Evolutionary conservation across 1,139 yeast genomes (phyloP), one percentile per base, ranked within the genome.

Genomic region (Yamadazyma dushanensis): DNA sequence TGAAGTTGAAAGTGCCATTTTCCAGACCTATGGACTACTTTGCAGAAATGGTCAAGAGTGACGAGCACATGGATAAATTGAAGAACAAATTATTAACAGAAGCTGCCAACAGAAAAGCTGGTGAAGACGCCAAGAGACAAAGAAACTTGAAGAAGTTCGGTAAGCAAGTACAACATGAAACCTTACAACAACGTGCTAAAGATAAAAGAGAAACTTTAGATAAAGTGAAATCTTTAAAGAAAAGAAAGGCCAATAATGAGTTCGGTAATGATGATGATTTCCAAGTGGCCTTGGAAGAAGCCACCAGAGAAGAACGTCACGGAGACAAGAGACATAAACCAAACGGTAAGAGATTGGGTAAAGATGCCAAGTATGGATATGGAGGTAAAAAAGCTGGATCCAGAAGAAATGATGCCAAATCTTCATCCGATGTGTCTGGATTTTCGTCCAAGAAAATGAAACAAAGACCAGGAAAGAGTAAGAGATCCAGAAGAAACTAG

Each of bases 21-120:
- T 74, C 95, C 26, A 80, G 99, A 61, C 99, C 99, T 19, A 68
- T 79, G 53, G 99, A 92, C 60, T 92, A 87, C 61, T 92, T 92
- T 66, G 99, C 99, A 8, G 99, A 92, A 64, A 92, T 92, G 99
- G 87, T 89, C 45, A 92, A 92, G 70, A 83, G 90, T 42, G 99
- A 92, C 61, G 97, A 89, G 60, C 99, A 92, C 62, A 92, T 92
- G 99, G 97, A 89, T 56, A 87, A 80, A 63, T 75, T 92, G 54
- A 89, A 88, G 73, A 70, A 72, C 56, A 88, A 87, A 62, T 73
- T 92, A 51, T 72, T 89, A 31, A 76, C 79, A 44, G 96, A 88
- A 56, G 97, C 95, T 35, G 84, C 94, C 24, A 83, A 85, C 56
- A 87, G 85, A 76, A 86, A 86, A 64, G 97, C 96, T 2, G 75